Evolutionary conservation across 2,329 filamentous ascomycete genomes (phyloP).

Genomic region (Botrytis fragariae): DNA sequence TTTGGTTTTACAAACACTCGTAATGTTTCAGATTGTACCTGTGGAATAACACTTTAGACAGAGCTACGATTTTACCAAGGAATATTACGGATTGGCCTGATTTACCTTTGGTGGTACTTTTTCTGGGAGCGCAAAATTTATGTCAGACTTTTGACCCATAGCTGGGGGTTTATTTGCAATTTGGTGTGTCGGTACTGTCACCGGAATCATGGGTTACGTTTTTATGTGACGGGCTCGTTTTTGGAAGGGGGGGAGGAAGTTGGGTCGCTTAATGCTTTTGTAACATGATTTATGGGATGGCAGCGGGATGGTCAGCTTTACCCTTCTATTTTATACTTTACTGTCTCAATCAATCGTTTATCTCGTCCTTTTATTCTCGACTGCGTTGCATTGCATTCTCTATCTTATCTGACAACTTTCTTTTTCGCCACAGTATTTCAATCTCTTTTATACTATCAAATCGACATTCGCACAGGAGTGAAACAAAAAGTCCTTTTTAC

Average conservation of each 20-base stretch:
- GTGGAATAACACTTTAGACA: background rate
- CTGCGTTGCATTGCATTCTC: background rate
- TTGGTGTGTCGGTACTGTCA: background rate
- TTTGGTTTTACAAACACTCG: no score
- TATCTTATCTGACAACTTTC: accelerated
- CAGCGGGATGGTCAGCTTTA: no score
- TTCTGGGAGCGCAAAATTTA: background rate
- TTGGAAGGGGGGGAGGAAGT: no score
- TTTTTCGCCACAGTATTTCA: background rate
- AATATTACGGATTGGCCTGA: background rate
- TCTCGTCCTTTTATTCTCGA: background rate
- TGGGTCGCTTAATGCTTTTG: background rate
- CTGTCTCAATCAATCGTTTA: accelerated
- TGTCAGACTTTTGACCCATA: background rate
- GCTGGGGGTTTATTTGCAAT: background rate
- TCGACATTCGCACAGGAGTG: background rate
- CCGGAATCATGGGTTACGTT: background rate
- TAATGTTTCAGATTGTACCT: no score
- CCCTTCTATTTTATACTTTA: background rate
- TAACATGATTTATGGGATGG: background rate
- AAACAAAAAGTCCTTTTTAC: background rate
- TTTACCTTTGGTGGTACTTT: background rate
- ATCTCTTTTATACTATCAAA: background rate
- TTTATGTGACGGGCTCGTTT: background rate
- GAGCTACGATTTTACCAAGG: background rate